Evolutionary conservation across 805 yeast genomes (phyloP), one percentile per base, ranked within the genome.

Genomic region (Kazachstania kunashirensis): DNA sequence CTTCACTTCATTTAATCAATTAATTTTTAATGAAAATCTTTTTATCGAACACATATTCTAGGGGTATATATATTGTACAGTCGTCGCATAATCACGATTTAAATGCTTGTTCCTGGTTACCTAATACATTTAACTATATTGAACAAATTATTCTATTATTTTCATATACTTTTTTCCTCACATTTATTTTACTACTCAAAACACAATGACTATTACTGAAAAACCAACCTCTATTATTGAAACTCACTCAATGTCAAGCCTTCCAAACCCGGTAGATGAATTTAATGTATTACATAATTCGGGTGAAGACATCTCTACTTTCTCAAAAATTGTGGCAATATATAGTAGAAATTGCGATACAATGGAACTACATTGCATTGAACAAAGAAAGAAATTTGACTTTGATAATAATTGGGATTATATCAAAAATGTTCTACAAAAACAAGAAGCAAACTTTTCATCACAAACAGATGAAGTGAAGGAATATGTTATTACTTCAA

Each of bases 271-370:
- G 6, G 18, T 23, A n/a, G 35, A 33, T 13, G 55, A 51, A n/a
- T 40, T 38, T 24, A 40, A 36, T 12, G 47, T 52, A 23, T 40
- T 46, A 1, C 55, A 53, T 36, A 41, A 43, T 14, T 23, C 29
- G 6, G 38, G 39, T 13, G 50, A 23, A 2, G 44, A 57, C 33
- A 21, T 46, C 17, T 66, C 70, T 2, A 63, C 68, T 1, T 66
- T 51, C 36, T 58, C 65, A 44, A 65, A 62, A 43, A 49, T 66
- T 32, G 40, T 63, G 20, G 63, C 64, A 8, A 44, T 66, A 10
- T 66, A 64, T 48, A 54, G 68, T 6, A 55, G 65, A 44, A 36
- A 48, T 26, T 23, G 29, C 2, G 39, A 44, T 3, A 38, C 43
- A 11, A 39, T 37, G 36, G 38, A 38, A 2, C 40, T 55, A 7